These are phyloP conservation scores for Saitoella complicata DNA, from an alignment of 805 yeast genomes.

Conservation along the genomic window DNA sequence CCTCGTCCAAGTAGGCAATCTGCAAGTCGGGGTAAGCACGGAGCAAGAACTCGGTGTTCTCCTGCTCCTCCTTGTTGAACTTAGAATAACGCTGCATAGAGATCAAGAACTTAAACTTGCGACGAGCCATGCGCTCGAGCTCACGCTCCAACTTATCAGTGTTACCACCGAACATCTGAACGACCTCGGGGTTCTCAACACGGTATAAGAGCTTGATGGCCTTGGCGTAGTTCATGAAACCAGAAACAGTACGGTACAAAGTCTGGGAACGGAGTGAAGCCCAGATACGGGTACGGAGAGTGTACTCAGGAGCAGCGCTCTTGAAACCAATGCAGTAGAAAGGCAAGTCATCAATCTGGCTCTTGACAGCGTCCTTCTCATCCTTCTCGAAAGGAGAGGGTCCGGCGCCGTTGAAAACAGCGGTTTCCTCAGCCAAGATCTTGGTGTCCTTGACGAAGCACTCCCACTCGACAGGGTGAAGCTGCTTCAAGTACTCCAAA, in stretches of 20 bases:
- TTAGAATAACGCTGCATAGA: slow-evolving; percentile 74
- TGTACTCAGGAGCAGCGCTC: slow-evolving; percentile 92
- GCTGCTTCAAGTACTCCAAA: slow-evolving; percentile 82
- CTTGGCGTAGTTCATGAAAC: slow-evolving; percentile 95
- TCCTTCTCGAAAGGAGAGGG: slow-evolving; percentile 26
- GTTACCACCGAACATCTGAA: slow-evolving; percentile 97
- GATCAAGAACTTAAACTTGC: slow-evolving; percentile 66
- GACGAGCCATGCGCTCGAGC: slow-evolving; percentile 62
- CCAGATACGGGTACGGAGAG: slow-evolving; percentile 94
- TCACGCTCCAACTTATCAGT: slow-evolving; percentile 93
- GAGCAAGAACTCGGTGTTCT: slow-evolving; percentile 49
- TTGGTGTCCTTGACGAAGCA: slow-evolving; percentile 93
- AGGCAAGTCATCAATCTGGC: slow-evolving; percentile 67
- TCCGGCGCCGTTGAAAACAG: slow-evolving; percentile 28
- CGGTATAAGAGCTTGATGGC: slow-evolving; percentile 86
- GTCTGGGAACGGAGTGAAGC: slow-evolving; percentile 96
- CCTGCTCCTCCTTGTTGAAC: slow-evolving; percentile 48
- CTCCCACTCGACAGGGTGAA: slow-evolving; percentile 95
- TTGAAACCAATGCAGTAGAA: slow-evolving; percentile 95
- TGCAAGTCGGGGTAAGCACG: slow-evolving; percentile 54
- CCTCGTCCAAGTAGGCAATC: slow-evolving; percentile 90
- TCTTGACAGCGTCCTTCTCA: slow-evolving; percentile 56
- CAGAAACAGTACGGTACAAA: slow-evolving; percentile 88
- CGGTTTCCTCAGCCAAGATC: slow-evolving; percentile 86
- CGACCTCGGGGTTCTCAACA: slow-evolving; percentile 88